Evolutionary conservation across 805 yeast species (phyloP), one percentile per base, ranked within the genome.

Genomic region (Scheffersomyces coipomensis): DNA sequence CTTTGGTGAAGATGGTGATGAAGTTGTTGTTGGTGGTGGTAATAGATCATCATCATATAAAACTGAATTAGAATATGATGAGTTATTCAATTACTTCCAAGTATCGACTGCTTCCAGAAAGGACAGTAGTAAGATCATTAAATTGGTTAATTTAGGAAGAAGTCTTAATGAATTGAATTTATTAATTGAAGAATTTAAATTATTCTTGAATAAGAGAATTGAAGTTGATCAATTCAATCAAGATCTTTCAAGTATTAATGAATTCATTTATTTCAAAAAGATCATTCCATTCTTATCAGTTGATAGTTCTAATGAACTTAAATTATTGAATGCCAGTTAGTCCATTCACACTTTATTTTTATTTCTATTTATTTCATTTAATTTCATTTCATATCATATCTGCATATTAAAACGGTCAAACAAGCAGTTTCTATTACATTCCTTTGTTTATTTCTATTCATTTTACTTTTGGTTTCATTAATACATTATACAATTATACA

Each of bases 91-190:
- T 13, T 12, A 27, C 18, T 15, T 33, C 25, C 15, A n/a, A n/a
- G 6, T 13, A 13, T 24, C 5, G 5, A 11, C 7, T 5, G 4
- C 17, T 5, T n/a, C n/a, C n/a, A 21, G 29, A 4, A 35, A 37
- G 17, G 30, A 27, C 15, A 27, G 10, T 8, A 13, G 18, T 27
- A n/a, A 27, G 15, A n/a, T 29, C 11, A 39, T 47, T n/a, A 60
- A 60, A 32, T 48, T 53, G 46, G 44, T 56, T 10, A 58, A 55
- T 30, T 49, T 75, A 24, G 83, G 81, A 9, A 69, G 71, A 39
- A 63, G 77, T 7, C 49, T 79, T 37, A 75, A 71, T 48, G 85
- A 79, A 47, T 75, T 81, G 73, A 71, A 73, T 40, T 23, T 41
- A 3, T 55, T 66, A 30, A 73, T 76, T 17, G 64, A 66, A 11